Evolutionary conservation across 1,284 basidiomycete genomes (phyloP).

Genomic region (Caloboletus firmus): DNA sequence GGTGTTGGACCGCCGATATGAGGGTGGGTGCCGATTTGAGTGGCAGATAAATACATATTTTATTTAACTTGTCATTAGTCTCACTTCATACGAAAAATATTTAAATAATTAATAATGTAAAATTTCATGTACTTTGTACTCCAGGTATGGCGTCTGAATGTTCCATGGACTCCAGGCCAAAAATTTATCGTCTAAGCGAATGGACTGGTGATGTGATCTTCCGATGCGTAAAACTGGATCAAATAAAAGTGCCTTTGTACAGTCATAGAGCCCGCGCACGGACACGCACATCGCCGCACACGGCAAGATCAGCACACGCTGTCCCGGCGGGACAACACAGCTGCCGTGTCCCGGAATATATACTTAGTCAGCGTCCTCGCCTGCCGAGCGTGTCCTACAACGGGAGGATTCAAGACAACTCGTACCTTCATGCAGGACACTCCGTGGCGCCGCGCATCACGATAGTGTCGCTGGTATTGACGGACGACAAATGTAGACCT

Average conservation of each 20-base stretch:
- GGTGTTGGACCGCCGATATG: too few species aligned
- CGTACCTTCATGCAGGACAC: not conserved
- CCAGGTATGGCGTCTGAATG: not conserved
- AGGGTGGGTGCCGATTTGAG: too few species aligned
- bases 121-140: not conserved
- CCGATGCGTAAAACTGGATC: not conserved
- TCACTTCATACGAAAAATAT: not conserved
- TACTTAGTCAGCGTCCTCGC: not conserved
- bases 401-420: too few species aligned
- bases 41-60: too few species aligned
- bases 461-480: slow-evolving; percentile 3
- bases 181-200: not conserved
- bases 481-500: not conserved
- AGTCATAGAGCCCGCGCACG: not conserved
- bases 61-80: not conserved
- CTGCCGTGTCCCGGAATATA: not conserved
- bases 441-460: not conserved
- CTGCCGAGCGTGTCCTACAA: not conserved
- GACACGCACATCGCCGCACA: not conserved
- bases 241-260: too few species aligned
- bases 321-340: not conserved
- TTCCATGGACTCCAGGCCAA: not conserved
- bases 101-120: not conserved
- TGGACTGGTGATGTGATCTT: not conserved
- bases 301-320: not conserved